phyloP scores from a whole-genome alignment of 345 rosid species.

The Carallia brachiata region DNA sequence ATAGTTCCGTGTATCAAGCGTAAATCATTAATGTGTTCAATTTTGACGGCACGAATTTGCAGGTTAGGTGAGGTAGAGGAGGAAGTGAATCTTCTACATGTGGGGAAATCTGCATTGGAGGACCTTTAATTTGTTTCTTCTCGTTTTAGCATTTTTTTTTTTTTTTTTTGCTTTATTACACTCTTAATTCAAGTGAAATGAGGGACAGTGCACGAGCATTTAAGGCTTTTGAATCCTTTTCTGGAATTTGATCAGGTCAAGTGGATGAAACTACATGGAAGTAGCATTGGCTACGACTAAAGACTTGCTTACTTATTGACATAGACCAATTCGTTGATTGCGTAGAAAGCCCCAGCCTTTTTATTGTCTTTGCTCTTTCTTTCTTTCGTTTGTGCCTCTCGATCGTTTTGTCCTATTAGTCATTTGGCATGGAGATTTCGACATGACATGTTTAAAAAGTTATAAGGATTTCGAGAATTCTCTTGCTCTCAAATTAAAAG shows the following conservation, averaged over 20 bases:
- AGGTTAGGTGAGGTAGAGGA: not conserved
- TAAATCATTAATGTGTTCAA: not conserved
- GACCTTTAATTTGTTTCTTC: not conserved
- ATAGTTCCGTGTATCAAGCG: not conserved
- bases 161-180: slow-evolving; percentile 6
- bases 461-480: too few species aligned
- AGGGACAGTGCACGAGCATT: slow-evolving; percentile 21
- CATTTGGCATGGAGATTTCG: too few species aligned
- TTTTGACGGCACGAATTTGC: not conserved
- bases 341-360: too few species aligned
- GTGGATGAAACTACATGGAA: slow-evolving; percentile 6
- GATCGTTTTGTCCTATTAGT: too few species aligned
- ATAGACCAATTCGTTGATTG: too few species aligned
- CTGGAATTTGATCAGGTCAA: not conserved
- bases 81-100: not conserved
- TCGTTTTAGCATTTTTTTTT: not conserved
- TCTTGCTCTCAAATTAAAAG: too few species aligned
- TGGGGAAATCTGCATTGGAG: too few species aligned
- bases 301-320: not conserved
- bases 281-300: not conserved
- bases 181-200: slow-evolving; percentile 10
- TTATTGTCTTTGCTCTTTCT: too few species aligned
- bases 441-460: too few species aligned
- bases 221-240: slow-evolving; percentile 1
- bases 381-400: too few species aligned